Conservation (phyloP, 495 filamentous ascomycete genomes). For the Lasiosphaeria ovina region DNA sequence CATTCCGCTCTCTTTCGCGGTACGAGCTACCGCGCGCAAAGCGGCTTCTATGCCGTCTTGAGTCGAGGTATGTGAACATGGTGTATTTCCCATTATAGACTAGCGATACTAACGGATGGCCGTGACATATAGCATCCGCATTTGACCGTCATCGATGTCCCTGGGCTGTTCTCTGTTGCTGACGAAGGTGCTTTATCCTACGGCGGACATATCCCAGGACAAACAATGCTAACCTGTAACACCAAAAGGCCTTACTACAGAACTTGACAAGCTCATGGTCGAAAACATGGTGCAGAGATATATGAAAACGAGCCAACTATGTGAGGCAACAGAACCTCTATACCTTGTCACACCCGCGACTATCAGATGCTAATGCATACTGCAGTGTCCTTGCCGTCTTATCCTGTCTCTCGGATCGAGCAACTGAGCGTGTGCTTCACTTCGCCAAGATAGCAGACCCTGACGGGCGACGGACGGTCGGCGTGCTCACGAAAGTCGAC, state of each 20-base stretch:
- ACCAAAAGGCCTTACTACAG: slow-evolving; percentile 10
- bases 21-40: background rate
- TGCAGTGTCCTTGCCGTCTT: slow-evolving; percentile 53
- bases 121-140: slow-evolving; percentile 8
- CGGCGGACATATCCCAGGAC: too few species aligned
- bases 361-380: background rate
- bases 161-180: slow-evolving; percentile 21
- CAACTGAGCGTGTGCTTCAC: slow-evolving; percentile 57
- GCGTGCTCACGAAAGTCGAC: slow-evolving; percentile 62
- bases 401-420: slow-evolving; percentile 57
- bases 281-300: slow-evolving; percentile 17
- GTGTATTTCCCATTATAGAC: too few species aligned
- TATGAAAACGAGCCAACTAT: slow-evolving; percentile 24
- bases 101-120: too few species aligned
- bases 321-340: slow-evolving; percentile 7
- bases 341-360: background rate
- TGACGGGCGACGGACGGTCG: slow-evolving; percentile 50
- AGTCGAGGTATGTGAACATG: background rate
- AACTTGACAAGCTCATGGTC: slow-evolving; percentile 16
- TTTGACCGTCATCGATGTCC: slow-evolving; percentile 26
- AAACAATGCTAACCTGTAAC: background rate
- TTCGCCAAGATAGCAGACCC: slow-evolving; percentile 51
- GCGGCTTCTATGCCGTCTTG: background rate
- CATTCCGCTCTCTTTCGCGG: background rate
- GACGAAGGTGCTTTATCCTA: background rate